These are phyloP conservation scores for Klebsormidium nitens DNA, from an alignment of 139 green algal genomes.

Conservation along the genomic window DNA sequence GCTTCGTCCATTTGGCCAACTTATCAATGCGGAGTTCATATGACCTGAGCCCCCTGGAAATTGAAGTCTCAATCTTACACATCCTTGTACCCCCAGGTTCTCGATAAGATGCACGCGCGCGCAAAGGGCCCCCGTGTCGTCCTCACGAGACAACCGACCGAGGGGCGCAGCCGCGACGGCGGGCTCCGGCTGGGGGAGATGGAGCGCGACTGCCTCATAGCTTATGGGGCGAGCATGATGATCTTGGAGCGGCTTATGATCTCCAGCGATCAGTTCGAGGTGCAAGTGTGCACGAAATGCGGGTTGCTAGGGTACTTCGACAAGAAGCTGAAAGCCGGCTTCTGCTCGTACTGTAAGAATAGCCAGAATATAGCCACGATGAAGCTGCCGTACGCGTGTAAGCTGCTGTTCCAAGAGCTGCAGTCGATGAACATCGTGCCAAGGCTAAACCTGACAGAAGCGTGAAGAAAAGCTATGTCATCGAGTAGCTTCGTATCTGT, in stretches of 20 bases:
- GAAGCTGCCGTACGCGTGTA: slow-evolving; percentile 94
- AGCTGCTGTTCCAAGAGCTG: slow-evolving; percentile 69
- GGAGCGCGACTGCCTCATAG: slow-evolving; percentile 98
- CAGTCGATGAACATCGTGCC: slow-evolving; percentile 93
- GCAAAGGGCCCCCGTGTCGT: slow-evolving; percentile 62
- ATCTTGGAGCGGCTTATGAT: slow-evolving; percentile 98
- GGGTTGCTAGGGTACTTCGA: slow-evolving; percentile 91
- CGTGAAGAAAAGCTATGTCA: no score
- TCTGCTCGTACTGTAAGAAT: slow-evolving; percentile 46
- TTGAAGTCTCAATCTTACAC: no score
- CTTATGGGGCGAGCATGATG: slow-evolving; percentile 80
- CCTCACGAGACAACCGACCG: slow-evolving; percentile 94
- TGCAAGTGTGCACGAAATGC: slow-evolving; percentile 50
- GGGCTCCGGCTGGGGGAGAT: slow-evolving; percentile 79
- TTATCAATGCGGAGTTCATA: no score
- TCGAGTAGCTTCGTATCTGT: no score
- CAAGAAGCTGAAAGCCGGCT: slow-evolving; percentile 24
- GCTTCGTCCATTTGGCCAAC: no score
- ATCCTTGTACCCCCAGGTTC: slow-evolving; percentile 55
- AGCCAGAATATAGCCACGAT: slow-evolving; percentile 71
- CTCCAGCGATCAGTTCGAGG: slow-evolving; percentile 85
- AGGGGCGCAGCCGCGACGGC: slow-evolving; percentile 87
- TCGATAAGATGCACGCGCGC: slow-evolving; percentile 99
- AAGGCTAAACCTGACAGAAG: slow-evolving; percentile 58
- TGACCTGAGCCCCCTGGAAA: no score